phyloP scores from a whole-genome alignment of 345 rosid species.

The Eutrema heterophyllum region DNA sequence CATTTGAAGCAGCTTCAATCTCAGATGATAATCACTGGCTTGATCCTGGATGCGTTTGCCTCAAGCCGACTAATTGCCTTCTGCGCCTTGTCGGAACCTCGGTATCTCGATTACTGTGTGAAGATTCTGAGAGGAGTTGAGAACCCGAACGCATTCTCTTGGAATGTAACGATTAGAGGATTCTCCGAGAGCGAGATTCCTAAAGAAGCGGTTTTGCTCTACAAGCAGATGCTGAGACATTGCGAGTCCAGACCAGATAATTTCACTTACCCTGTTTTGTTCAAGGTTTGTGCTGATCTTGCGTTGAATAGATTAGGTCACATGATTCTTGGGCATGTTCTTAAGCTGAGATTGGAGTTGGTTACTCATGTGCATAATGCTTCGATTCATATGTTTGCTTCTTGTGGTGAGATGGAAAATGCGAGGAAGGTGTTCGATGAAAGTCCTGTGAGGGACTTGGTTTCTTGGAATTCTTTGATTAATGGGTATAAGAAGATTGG shows the following conservation, averaged over 20 bases:
- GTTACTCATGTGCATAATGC: conserved; percentile 69
- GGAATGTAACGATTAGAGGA: conserved; percentile 76
- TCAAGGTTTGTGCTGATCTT: conserved; percentile 53
- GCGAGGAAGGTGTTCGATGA: conserved; percentile 76
- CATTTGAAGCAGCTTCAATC: conserved; percentile 76
- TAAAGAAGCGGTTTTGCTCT: conserved; percentile 39
- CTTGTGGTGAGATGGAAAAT: conserved; percentile 46
- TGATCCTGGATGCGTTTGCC: conserved; percentile 48
- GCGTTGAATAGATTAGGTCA: conserved; percentile 39
- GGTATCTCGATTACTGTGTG: conserved; percentile 51
- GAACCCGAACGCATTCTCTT: conserved; percentile 51
- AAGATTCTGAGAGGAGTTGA: conserved; percentile 40
- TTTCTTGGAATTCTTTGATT: conserved; percentile 87
- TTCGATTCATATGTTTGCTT: conserved; percentile 49
- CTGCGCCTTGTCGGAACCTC: conserved; percentile 54
- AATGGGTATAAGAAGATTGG: conserved; percentile 68
- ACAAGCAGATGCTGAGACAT: conserved; percentile 56
- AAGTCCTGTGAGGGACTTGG: conserved; percentile 67
- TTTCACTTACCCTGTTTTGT: conserved; percentile 64
- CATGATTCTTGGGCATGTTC: conserved; percentile 59
- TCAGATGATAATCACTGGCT: conserved; percentile 51
- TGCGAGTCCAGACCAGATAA: conserved; percentile 57
- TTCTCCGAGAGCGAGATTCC: conserved; percentile 43
- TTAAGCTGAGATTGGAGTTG: conserved; percentile 52
- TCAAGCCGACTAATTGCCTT: conserved; percentile 65